Evolutionary conservation across 495 filamentous ascomycete genomes (phyloP).

Genomic region (Neurospora sublineolata): DNA sequence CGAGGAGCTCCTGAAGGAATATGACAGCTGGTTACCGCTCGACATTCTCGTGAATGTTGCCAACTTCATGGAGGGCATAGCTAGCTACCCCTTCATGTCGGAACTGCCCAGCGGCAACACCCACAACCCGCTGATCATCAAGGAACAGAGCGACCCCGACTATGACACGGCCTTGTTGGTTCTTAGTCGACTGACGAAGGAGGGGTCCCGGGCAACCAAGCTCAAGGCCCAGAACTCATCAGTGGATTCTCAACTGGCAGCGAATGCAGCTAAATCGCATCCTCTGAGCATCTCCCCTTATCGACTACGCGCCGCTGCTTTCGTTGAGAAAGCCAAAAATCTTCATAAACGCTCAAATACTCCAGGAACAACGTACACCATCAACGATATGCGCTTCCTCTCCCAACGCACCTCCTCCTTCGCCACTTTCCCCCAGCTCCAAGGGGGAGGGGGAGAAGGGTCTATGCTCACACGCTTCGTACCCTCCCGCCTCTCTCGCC

Average conservation of each 20-base stretch:
- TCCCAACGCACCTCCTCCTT: conserved; percentile 4
- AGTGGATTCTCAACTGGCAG: neutral
- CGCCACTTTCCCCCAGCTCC: neutral
- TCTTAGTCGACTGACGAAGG: neutral
- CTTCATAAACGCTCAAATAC: neutral
- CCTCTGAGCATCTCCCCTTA: neutral
- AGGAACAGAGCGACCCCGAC: conserved; percentile 1
- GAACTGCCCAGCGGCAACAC: neutral
- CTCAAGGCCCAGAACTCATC: neutral
- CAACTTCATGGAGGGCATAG: conserved; percentile 10
- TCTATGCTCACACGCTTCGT: neutral
- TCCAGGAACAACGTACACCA: conserved; percentile 4
- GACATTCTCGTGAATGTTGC: conserved; percentile 9
- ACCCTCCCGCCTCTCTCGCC: neutral
- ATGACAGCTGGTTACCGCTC: conserved; percentile 4
- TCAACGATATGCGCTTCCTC: conserved; percentile 6
- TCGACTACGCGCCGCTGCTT: neutral
- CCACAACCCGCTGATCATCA: neutral
- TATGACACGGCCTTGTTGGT: conserved; percentile 3
- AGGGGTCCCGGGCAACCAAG: neutral
- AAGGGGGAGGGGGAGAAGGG: neutral
- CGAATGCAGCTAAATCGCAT: neutral
- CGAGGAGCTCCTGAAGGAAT: conserved; percentile 6
- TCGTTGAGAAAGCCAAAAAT: neutral
- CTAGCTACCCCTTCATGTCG: conserved; percentile 11